Percentiles rank a stretch among this genome's conserved stretches.
Evolutionary conservation across 208 protist species (phyloP).

Genomic region (Wallacemonas rigidus): DNA sequence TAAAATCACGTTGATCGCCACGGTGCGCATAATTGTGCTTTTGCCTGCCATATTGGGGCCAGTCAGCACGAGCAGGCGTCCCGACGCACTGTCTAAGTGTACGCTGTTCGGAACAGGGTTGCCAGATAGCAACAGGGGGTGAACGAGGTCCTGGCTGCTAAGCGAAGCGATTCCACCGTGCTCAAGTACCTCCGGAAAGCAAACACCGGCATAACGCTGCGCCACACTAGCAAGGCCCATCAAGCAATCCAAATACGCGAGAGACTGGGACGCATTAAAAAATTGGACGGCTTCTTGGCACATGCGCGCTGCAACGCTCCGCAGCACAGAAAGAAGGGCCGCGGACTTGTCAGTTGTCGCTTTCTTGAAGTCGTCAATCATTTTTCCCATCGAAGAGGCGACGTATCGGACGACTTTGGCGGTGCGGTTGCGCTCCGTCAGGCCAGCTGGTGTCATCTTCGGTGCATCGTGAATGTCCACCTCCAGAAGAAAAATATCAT

Average conservation of each 20-base stretch:
- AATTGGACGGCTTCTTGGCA: constrained; percentile 69
- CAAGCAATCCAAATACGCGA: constrained; percentile 87
- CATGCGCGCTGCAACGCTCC: constrained; percentile 59
- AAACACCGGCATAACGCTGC: constrained; percentile 24
- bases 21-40: constrained; percentile 96
- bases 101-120: constrained; percentile 72
- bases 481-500: constrained; percentile 87
- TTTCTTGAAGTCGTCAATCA: constrained; percentile 63
- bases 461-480: constrained; percentile 55
- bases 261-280: constrained; percentile 49
- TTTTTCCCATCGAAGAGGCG: constrained; percentile 35
- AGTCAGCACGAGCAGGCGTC: constrained; percentile 92
- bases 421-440: constrained; percentile 71
- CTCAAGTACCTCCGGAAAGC: constrained; percentile 36
- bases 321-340: constrained; percentile 70
- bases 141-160: constrained; percentile 29
- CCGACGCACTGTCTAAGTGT: constrained; percentile 31
- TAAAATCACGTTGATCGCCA: constrained; percentile 93
- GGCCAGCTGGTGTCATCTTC: constrained; percentile 45
- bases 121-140: constrained; percentile 33
- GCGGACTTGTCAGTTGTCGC: constrained; percentile 54
- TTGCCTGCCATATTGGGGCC: constrained; percentile 99
- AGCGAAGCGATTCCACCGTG: constrained; percentile 9
- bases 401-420: constrained; percentile 77
- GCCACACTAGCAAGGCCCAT: constrained; percentile 56